phyloP scores from a whole-genome alignment of 2,329 filamentous ascomycete genomes.

The Drechmeria coniospora region DNA sequence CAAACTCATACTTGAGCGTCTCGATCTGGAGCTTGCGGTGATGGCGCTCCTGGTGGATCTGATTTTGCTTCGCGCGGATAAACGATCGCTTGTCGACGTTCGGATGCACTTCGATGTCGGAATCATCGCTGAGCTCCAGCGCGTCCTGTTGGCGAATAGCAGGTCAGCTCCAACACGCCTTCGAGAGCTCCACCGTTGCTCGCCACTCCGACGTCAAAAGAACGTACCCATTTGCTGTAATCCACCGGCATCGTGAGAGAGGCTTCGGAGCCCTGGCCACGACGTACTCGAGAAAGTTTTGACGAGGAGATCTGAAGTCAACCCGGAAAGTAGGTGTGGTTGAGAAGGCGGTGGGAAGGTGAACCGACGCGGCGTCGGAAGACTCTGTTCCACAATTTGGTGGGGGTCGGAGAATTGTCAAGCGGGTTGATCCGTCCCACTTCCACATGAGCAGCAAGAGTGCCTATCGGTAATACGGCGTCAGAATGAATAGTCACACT shows the following conservation, averaged over 20 bases:
- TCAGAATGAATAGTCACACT: too few relatives aligned
- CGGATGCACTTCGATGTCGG: constrained; percentile 93
- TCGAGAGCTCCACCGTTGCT: not conserved
- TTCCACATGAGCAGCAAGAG: too few relatives aligned
- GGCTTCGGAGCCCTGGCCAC: constrained; percentile 1
- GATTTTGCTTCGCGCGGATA: constrained; percentile 92
- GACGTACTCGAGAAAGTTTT: too few relatives aligned
- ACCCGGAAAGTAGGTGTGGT: too few relatives aligned
- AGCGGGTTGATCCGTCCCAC: too few relatives aligned
- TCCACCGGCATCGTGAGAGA: constrained; percentile 31
- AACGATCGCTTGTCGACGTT: constrained; percentile 98
- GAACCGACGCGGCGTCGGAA: too few relatives aligned
- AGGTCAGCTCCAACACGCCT: not conserved
- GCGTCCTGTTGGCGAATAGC: constrained; percentile 43
- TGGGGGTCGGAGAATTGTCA: too few relatives aligned
- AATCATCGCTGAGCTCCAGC: constrained; percentile 94
- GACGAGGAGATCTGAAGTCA: too few relatives aligned
- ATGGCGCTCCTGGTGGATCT: constrained; percentile 84
- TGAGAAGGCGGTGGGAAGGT: too few relatives aligned
- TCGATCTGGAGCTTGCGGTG: constrained; percentile 80
- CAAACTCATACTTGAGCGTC: constrained; percentile 79
- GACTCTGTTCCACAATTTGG: too few relatives aligned
- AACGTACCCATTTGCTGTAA: constrained; percentile 54
- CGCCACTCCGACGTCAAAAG: not conserved
- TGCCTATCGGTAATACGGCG: too few relatives aligned